These are phyloP conservation scores for Cercospora sp. DNA, from an alignment of 2,329 filamentous ascomycete species.

Conservation along the genomic window DNA sequence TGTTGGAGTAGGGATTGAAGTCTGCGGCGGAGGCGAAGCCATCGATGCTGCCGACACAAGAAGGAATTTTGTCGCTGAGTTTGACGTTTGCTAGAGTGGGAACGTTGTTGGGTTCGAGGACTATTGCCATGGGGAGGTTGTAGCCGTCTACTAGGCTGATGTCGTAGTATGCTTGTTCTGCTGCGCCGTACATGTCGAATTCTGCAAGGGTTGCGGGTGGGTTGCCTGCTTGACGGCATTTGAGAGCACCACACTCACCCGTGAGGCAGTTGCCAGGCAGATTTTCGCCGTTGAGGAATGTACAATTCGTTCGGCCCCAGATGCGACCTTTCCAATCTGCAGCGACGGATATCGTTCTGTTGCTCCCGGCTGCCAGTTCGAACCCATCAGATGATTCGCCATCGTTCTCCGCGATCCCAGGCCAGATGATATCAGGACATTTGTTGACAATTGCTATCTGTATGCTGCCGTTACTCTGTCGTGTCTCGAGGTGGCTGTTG, in stretches of 20 bases:
- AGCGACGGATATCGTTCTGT: conserved; percentile 63
- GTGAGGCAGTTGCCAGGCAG: conserved; percentile 60
- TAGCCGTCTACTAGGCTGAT: conserved; percentile 84
- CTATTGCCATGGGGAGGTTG: conserved; percentile 69
- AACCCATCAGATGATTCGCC: conserved; percentile 68
- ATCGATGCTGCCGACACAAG: conserved; percentile 71
- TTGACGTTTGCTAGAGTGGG: conserved; percentile 63
- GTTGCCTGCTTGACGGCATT: conserved; percentile 63
- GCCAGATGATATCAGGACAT: conserved; percentile 72
- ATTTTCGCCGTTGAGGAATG: conserved; percentile 65
- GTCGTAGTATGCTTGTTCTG: conserved; percentile 75
- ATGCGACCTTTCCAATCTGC: conserved; percentile 77
- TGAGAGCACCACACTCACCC: conserved; percentile 71
- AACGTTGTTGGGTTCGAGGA: conserved; percentile 56
- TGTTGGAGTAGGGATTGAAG: conserved; percentile 54
- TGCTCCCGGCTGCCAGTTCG: conserved; percentile 60
- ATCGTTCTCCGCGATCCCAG: conserved; percentile 67
- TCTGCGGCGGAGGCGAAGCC: conserved; percentile 49
- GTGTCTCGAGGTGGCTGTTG: neutral
- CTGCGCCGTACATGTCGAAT: conserved; percentile 71
- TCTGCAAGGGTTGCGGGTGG: conserved; percentile 76
- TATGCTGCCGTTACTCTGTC: conserved; percentile 19
- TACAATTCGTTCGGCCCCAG: conserved; percentile 84
- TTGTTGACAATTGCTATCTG: conserved; percentile 70
- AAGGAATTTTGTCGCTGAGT: conserved; percentile 73